Evolutionary conservation across 2,329 filamentous ascomycete genomes (phyloP).

Genomic region (Aspergillus neotritici): DNA sequence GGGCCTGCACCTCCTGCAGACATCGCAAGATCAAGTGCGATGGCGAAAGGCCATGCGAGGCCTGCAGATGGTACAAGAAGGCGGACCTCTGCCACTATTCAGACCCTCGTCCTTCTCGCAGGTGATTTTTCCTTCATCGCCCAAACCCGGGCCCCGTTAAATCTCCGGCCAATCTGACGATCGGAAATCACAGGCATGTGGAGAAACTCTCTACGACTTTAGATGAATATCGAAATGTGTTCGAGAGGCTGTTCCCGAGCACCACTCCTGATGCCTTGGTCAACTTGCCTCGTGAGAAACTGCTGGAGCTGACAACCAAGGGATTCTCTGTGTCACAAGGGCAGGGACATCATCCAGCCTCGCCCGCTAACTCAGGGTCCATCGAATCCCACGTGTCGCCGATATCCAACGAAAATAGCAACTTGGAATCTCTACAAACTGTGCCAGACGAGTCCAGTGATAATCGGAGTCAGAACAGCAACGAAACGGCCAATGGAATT

Average conservation of each 20-base stretch:
- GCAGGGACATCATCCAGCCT: slow-evolving; percentile 34
- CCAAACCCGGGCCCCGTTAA: neutral
- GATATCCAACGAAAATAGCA: slow-evolving; percentile 46
- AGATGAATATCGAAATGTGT: slow-evolving; percentile 60
- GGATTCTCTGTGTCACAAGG: slow-evolving; percentile 10
- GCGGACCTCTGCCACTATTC: slow-evolving; percentile 75
- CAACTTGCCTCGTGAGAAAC: slow-evolving; percentile 53
- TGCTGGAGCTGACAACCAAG: slow-evolving; percentile 50
- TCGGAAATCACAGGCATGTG: slow-evolving; percentile 25
- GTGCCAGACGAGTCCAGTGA: slow-evolving; percentile 59
- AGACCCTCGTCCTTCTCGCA: slow-evolving; percentile 73
- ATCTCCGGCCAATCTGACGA: slow-evolving; percentile 13
- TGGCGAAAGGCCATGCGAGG: slow-evolving; percentile 73
- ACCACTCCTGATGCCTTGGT: slow-evolving; percentile 48
- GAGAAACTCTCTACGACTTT: slow-evolving; percentile 60
- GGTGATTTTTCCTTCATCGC: slow-evolving; percentile 44
- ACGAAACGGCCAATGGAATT: slow-evolving; percentile 55
- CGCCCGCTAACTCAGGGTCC: slow-evolving; percentile 46
- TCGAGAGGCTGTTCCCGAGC: slow-evolving; percentile 60
- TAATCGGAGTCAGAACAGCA: slow-evolving; percentile 43
- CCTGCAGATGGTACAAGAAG: slow-evolving; percentile 75
- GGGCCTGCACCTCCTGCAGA: slow-evolving; percentile 69
- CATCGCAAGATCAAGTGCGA: slow-evolving; percentile 79
- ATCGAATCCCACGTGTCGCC: slow-evolving; percentile 37
- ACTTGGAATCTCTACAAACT: slow-evolving; percentile 60